phyloP scores from a whole-genome alignment of 1,139 yeast species.

The Scheffersomyces lignicola region DNA sequence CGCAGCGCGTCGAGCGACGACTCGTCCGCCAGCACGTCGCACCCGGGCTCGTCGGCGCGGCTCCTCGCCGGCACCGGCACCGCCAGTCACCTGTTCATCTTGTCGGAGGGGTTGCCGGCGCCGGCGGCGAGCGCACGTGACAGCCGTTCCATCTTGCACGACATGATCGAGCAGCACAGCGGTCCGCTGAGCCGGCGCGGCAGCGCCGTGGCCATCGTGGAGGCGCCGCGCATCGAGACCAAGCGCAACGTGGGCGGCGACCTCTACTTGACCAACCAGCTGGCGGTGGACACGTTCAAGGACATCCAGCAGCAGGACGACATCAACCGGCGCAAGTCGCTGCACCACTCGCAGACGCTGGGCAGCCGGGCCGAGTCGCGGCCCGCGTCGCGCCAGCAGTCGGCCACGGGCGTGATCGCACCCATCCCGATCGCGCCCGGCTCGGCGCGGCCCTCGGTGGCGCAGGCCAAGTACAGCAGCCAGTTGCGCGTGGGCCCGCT shows the following conservation, averaged over 20 bases:
- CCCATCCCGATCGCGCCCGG: not conserved
- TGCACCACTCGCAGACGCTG: too few relatives aligned
- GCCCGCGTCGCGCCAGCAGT: constrained; percentile 1
- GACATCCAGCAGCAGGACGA: constrained; percentile 51
- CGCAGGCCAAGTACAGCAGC: not conserved
- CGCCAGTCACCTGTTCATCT: constrained; percentile 32
- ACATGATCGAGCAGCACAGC: constrained; percentile 33
- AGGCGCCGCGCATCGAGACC: constrained; percentile 50
- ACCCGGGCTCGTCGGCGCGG: constrained; percentile 15
- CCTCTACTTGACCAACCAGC: constrained; percentile 47
- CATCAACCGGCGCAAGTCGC: constrained; percentile 31
- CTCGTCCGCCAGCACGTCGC: constrained; percentile 21
- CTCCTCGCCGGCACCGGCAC: constrained; percentile 5
- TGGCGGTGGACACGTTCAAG: constrained; percentile 51
- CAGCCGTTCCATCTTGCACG: constrained; percentile 31
- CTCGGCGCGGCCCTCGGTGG: not conserved
- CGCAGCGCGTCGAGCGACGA: constrained; percentile 38
- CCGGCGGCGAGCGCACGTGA: constrained; percentile 32
- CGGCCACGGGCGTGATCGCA: not conserved
- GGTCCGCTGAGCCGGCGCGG: constrained; percentile 30
- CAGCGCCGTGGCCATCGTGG: constrained; percentile 37
- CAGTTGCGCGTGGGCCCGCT: constrained; percentile 34
- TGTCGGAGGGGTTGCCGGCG: constrained; percentile 29
- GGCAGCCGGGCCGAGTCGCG: too few relatives aligned
- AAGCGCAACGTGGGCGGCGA: constrained; percentile 58